These are phyloP conservation scores for Fusarium sp. DNA, from an alignment of 2,329 filamentous ascomycete genomes.

Conservation along the genomic window DNA sequence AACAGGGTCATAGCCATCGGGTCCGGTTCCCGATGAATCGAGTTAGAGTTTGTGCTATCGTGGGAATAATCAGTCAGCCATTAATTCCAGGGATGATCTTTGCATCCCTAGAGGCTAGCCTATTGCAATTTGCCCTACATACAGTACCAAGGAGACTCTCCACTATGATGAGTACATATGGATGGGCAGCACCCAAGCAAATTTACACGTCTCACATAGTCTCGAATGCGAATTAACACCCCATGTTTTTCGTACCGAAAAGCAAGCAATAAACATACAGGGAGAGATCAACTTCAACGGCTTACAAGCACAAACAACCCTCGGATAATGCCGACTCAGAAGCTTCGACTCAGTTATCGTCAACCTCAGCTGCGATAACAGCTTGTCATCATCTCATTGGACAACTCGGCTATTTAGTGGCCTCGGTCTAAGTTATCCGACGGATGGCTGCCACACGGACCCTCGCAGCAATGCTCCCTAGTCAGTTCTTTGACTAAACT, in stretches of 20 bases:
- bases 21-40: neutral
- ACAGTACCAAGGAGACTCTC: too few species aligned
- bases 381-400: slow-evolving; percentile 15
- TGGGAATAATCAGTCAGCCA: neutral
- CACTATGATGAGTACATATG: too few species aligned
- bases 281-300: too few species aligned
- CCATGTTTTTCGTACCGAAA: too few species aligned
- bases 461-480: neutral
- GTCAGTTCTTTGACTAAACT: neutral
- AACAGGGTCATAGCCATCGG: neutral
- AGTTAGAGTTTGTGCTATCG: slow-evolving; percentile 1
- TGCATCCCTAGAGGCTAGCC: too few species aligned
- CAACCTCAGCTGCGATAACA: neutral
- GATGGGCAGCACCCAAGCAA: too few species aligned
- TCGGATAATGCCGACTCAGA: neutral
- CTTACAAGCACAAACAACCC: neutral
- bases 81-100: neutral
- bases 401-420: slow-evolving; percentile 28
- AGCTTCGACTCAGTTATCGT: neutral
- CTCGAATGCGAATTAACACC: too few species aligned
- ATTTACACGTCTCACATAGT: too few species aligned
- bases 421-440: slow-evolving; percentile 1
- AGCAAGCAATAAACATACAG: too few species aligned
- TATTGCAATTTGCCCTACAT: too few species aligned
- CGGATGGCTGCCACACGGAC: slow-evolving; percentile 7